These are phyloP conservation scores for Coprinopsis marcescibilis DNA, from an alignment of 768 basidiomycete genomes.

Conservation along the genomic window DNA sequence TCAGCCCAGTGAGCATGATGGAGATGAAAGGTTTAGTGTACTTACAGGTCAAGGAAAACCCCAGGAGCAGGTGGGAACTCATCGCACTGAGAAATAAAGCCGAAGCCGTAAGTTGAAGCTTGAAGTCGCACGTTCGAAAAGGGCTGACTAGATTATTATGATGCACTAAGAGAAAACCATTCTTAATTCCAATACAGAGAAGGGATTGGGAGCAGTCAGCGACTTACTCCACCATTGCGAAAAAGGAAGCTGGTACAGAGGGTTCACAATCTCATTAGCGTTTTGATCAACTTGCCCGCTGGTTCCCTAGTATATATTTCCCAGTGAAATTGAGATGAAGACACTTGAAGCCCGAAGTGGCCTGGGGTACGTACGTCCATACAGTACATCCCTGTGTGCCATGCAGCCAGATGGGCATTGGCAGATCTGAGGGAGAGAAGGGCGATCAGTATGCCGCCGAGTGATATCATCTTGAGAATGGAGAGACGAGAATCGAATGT, in stretches of 20 bases:
- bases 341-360: neutral
- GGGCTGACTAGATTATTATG: slow-evolving; percentile 27
- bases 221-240: slow-evolving; percentile 43
- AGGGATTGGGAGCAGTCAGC: neutral
- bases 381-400: slow-evolving; percentile 40
- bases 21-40: neutral
- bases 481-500: too few relatives aligned
- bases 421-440: too few relatives aligned
- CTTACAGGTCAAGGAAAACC: slow-evolving; percentile 40
- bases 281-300: slow-evolving; percentile 29
- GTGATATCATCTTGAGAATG: too few relatives aligned
- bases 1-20: slow-evolving; percentile 19
- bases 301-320: slow-evolving; percentile 24
- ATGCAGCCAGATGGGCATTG: slow-evolving; percentile 39
- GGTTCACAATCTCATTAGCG: slow-evolving; percentile 31
- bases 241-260: slow-evolving; percentile 36
- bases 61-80: slow-evolving; percentile 37
- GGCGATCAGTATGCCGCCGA: too few relatives aligned
- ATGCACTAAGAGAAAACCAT: slow-evolving; percentile 22
- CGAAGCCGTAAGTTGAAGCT: neutral
- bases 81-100: slow-evolving; percentile 27
- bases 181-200: slow-evolving; percentile 8
- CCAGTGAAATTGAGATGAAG: neutral
- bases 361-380: slow-evolving; percentile 37
- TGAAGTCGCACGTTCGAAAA: neutral